Conservation (phyloP, 1,284 basidiomycete genomes). For the Grifola frondosa region DNA sequence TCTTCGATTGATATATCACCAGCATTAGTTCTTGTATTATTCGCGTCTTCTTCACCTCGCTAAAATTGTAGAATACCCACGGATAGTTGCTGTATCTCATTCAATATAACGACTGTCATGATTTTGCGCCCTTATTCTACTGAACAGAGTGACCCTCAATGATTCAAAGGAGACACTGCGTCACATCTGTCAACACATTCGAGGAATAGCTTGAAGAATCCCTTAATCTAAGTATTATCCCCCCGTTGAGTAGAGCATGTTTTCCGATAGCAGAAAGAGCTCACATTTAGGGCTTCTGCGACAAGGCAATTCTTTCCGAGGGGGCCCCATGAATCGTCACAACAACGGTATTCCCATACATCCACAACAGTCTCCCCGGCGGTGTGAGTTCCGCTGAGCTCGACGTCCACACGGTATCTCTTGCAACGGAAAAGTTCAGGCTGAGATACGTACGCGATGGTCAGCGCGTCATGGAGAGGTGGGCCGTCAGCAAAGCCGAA, state of each 20-base stretch:
- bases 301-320: slow-evolving; percentile 74
- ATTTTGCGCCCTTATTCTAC: slow-evolving; percentile 3
- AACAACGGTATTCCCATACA: slow-evolving; percentile 57
- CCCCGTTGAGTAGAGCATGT: slow-evolving; percentile 1
- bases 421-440: slow-evolving; percentile 62
- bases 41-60: slow-evolving; percentile 8
- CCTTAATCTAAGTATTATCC: slow-evolving; percentile 44
- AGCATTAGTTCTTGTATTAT: slow-evolving; percentile 3
- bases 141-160: not conserved
- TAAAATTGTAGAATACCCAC: slow-evolving; percentile 4
- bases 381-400: slow-evolving; percentile 61
- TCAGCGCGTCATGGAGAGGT: slow-evolving; percentile 80
- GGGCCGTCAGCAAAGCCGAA: slow-evolving; percentile 78
- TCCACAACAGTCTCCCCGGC: slow-evolving; percentile 78
- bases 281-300: slow-evolving; percentile 63
- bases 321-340: slow-evolving; percentile 64
- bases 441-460: slow-evolving; percentile 67
- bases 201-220: slow-evolving; percentile 67
- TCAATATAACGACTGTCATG: slow-evolving; percentile 15
- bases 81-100: slow-evolving; percentile 15
- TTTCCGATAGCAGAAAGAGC: slow-evolving; percentile 17
- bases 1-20: slow-evolving; percentile 28
- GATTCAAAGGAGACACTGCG: slow-evolving; percentile 53
- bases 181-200: slow-evolving; percentile 62
- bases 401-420: slow-evolving; percentile 75